Conservation (phyloP, 1,139 yeast genomes). For the Candida anutae region DNA sequence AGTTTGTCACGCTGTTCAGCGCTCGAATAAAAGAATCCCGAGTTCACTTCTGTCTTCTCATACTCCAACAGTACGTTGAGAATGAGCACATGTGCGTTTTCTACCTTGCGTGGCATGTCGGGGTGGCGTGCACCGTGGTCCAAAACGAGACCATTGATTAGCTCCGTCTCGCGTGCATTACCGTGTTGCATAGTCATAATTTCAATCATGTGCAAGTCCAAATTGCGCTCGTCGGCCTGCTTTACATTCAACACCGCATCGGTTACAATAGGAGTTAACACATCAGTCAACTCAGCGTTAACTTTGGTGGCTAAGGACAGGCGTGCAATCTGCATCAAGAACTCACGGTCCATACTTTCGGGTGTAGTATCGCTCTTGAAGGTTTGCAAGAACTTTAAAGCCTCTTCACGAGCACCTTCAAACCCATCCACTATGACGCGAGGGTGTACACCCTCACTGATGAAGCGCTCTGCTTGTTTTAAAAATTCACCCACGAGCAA, state of each 20-base stretch:
- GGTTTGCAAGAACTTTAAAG: constrained; percentile 59
- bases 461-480: constrained; percentile 89
- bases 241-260: constrained; percentile 87
- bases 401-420: constrained; percentile 75
- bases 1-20: constrained; percentile 96
- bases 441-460: constrained; percentile 94
- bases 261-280: constrained; percentile 87
- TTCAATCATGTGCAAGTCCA: constrained; percentile 96
- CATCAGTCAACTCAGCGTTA: constrained; percentile 62
- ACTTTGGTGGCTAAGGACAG: constrained; percentile 87
- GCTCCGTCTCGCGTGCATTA: constrained; percentile 72
- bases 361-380: constrained; percentile 38
- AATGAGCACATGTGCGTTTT: constrained; percentile 78
- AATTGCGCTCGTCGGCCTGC: constrained; percentile 37
- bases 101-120: constrained; percentile 89
- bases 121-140: constrained; percentile 99
- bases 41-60: constrained; percentile 96
- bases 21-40: constrained; percentile 88
- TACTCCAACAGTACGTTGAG: constrained; percentile 92
- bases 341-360: constrained; percentile 65
- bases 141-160: constrained; percentile 82
- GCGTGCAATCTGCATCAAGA: constrained; percentile 84
- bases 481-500: constrained; percentile 89
- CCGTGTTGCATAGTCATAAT: constrained; percentile 98
- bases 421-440: constrained; percentile 92